Evolutionary conservation across 805 yeast species (phyloP), one percentile per base, ranked within the genome.

Genomic region (Kuraishia hungarica): DNA sequence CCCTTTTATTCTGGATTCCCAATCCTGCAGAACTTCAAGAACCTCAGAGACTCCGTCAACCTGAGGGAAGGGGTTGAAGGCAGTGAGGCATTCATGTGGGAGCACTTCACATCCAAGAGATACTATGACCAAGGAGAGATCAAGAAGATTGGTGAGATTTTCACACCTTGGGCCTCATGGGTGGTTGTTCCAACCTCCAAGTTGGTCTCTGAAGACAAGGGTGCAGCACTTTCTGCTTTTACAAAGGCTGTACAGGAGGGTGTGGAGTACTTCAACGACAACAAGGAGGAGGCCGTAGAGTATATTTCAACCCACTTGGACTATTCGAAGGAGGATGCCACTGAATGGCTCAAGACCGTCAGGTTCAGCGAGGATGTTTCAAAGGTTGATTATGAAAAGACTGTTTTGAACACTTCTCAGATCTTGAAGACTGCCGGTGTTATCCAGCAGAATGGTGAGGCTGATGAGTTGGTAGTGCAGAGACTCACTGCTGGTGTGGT

Each of bases 151-250:
- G 97, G 96, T 17, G 89, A 87, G 60, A 90, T 91, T 56, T 88
- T 87, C 70, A 91, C 97, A 0, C 97, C 97, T 20, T 91, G 97
- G 97, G 93, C 97, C 11, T 87, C 96, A 1, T 91, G 97, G 97
- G 92, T 89, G 17, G 77, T 90, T 52, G 81, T 83, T 21, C 82
- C 82, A 4, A 69, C 77, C 54, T 64, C 71, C 17, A 72, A 71
- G n/a, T 60, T 75, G 39, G 67, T 65, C 6, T 28, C 59, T 4
- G 61, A 64, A n/a, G 61, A 65, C 20, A 60, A 61, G 2, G 65
- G 58, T 7, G 62, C 63, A 24, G 66, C 63, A 3, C 60, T 77
- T 48, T 55, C 57, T 2, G 61, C 61, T 2, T 85, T 90, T 57
- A 59, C 83, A 52, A 61, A 66, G 1, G 84, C 84, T 1, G 72